These are phyloP conservation scores for Penicillium sp. DNA, from an alignment of 2,329 filamentous ascomycete species.

Conservation along the genomic window DNA sequence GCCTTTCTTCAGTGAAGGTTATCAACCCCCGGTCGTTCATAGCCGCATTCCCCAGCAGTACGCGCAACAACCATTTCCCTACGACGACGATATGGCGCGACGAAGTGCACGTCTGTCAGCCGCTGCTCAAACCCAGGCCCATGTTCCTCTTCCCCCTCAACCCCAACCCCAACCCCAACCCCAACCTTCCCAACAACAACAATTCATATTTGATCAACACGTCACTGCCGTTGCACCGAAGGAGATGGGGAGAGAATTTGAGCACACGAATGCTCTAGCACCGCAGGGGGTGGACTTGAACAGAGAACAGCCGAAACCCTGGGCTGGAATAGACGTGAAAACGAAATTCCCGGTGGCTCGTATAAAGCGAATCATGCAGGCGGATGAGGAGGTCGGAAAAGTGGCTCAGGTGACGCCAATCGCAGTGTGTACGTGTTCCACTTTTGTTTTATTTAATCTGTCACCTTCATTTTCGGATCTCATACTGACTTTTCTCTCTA, in stretches of 20 bases:
- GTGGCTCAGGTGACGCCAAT: constrained; percentile 97
- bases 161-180: neutral
- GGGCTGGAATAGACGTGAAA: constrained; percentile 67
- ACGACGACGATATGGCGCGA: constrained; percentile 38
- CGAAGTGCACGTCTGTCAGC: constrained; percentile 35
- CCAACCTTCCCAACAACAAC: constrained; percentile 5
- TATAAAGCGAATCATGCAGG: constrained; percentile 99
- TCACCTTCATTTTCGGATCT: neutral
- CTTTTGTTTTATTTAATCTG: neutral
- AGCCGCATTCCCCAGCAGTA: constrained; percentile 34
- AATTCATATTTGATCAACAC: constrained; percentile 14
- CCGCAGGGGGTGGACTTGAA: constrained; percentile 5
- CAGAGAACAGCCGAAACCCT: constrained; percentile 23
- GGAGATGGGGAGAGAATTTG: neutral
- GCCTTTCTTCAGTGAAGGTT: constrained; percentile 41
- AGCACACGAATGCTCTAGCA: constrained; percentile 15
- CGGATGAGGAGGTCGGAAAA: constrained; percentile 96
- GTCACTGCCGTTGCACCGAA: constrained; percentile 18
- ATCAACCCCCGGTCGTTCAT: constrained; percentile 24
- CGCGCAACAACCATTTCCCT: constrained; percentile 27
- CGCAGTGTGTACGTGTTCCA: constrained; percentile 63
- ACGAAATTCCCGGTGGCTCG: constrained; percentile 96
- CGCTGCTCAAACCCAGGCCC: constrained; percentile 21
- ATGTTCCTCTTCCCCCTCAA: neutral
- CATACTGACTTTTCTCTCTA: constrained; percentile 24